These are phyloP conservation scores for Acorus calamus DNA, from an alignment of 106 monocot species.

Conservation along the genomic window DNA sequence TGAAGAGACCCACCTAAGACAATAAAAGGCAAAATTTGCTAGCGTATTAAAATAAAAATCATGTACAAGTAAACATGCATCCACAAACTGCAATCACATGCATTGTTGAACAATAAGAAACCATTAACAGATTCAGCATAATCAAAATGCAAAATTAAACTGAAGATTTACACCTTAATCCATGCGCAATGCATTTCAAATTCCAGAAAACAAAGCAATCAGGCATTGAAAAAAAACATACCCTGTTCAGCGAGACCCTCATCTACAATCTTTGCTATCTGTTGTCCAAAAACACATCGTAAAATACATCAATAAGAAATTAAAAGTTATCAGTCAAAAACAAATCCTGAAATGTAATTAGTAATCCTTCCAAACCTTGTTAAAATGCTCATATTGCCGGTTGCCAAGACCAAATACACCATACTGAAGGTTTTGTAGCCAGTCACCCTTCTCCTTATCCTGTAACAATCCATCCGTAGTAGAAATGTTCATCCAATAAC, in stretches of 20 bases:
- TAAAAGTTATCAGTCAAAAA: not conserved
- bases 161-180: too few species aligned
- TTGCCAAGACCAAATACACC: constrained; percentile 91
- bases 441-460: constrained; percentile 65
- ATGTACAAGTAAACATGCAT: too few species aligned
- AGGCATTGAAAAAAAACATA: constrained; percentile 8
- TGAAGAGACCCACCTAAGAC: too few species aligned
- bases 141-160: too few species aligned
- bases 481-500: not conserved
- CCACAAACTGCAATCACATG: too few species aligned
- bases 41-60: too few species aligned
- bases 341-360: not conserved
- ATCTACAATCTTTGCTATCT: constrained; percentile 70
- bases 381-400: constrained; percentile 97
- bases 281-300: not conserved
- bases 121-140: too few species aligned
- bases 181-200: not conserved
- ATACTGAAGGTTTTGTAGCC: constrained; percentile 59
- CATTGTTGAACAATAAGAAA: too few species aligned
- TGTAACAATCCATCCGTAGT: constrained; percentile 8
- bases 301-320: constrained; percentile 5
- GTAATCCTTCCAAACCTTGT: constrained; percentile 40
- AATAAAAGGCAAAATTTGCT: too few species aligned
- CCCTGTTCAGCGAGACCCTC: constrained; percentile 52
- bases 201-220: not conserved